Evolutionary conservation across 2,329 filamentous ascomycete genomes (phyloP).

Genomic region (Metarhizium robertsii): DNA sequence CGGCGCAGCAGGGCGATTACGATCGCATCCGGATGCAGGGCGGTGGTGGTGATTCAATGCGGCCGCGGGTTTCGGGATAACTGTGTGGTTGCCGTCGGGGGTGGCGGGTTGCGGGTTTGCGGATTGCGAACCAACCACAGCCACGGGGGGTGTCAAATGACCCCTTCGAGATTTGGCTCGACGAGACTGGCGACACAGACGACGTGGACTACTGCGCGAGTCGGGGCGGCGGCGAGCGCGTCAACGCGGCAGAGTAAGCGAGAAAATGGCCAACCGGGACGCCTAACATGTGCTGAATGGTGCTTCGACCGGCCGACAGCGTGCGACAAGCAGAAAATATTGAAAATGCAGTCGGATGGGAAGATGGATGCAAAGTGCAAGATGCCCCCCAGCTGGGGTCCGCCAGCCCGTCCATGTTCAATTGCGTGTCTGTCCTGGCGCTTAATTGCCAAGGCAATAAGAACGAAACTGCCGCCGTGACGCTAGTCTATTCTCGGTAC

Average conservation of each 20-base stretch:
- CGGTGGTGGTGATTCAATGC: neutral
- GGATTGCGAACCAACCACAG: neutral
- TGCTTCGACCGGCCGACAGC: neutral
- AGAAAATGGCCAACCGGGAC: neutral
- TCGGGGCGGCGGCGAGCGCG: neutral
- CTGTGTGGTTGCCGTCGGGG: no score
- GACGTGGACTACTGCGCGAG: neutral
- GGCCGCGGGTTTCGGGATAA: neutral
- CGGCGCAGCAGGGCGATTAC: neutral
- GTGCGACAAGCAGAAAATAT: neutral
- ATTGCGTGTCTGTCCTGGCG: neutral
- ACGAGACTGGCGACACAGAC: neutral
- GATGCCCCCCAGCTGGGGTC: neutral
- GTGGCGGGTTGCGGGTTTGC: neutral
- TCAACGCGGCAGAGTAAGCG: neutral
- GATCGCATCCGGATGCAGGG: constrained; percentile 1
- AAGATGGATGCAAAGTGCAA: neutral
- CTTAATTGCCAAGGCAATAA: neutral
- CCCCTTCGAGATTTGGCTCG: neutral
- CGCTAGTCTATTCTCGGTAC: constrained; percentile 4
- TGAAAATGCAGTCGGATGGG: neutral
- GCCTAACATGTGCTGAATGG: neutral
- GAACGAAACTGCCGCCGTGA: neutral
- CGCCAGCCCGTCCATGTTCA: neutral
- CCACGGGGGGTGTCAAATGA: neutral